phyloP scores from a whole-genome alignment of 805 yeast species.

The Candida mattraensis region DNA sequence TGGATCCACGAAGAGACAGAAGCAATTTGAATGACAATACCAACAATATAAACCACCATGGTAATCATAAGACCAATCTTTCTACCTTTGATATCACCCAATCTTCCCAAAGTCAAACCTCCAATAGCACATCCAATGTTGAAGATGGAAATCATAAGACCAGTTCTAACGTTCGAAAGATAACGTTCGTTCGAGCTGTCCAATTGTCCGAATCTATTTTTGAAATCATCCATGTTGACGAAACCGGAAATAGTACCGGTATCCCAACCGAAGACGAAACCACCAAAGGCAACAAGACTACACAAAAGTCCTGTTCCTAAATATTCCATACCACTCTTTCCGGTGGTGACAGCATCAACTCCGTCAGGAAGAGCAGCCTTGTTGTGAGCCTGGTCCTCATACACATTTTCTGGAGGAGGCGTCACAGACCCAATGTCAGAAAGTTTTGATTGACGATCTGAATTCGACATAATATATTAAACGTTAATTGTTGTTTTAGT shows the following conservation, averaged over 20 bases:
- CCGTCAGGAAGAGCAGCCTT: slow-evolving; percentile 10
- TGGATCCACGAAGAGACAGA: slow-evolving; percentile 60
- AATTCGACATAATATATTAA: slow-evolving; percentile 14
- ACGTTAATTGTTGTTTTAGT: too few relatives aligned
- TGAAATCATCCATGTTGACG: slow-evolving; percentile 61
- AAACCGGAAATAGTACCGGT: slow-evolving; percentile 78
- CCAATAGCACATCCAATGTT: slow-evolving; percentile 75
- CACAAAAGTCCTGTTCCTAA: slow-evolving; percentile 39
- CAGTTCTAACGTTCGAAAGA: slow-evolving; percentile 54
- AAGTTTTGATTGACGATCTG: slow-evolving; percentile 17
- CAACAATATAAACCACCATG: slow-evolving; percentile 58
- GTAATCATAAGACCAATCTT: slow-evolving; percentile 53
- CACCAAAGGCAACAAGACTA: slow-evolving; percentile 69
- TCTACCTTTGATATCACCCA: slow-evolving; percentile 63
- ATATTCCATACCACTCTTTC: slow-evolving; percentile 26
- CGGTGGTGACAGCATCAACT: slow-evolving; percentile 20
- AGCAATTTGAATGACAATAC: slow-evolving; percentile 60
- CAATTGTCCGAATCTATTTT: slow-evolving; percentile 49
- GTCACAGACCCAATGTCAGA: slow-evolving; percentile 19
- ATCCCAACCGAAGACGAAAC: slow-evolving; percentile 76
- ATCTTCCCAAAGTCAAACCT: slow-evolving; percentile 56
- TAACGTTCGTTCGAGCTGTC: slow-evolving; percentile 40
- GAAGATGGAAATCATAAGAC: slow-evolving; percentile 68
- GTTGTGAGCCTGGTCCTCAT: slow-evolving; percentile 23
- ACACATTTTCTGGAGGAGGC: slow-evolving; percentile 25